Conservation (phyloP, 2,329 filamentous ascomycete species). For the Delphinella strobiligena region DNA sequence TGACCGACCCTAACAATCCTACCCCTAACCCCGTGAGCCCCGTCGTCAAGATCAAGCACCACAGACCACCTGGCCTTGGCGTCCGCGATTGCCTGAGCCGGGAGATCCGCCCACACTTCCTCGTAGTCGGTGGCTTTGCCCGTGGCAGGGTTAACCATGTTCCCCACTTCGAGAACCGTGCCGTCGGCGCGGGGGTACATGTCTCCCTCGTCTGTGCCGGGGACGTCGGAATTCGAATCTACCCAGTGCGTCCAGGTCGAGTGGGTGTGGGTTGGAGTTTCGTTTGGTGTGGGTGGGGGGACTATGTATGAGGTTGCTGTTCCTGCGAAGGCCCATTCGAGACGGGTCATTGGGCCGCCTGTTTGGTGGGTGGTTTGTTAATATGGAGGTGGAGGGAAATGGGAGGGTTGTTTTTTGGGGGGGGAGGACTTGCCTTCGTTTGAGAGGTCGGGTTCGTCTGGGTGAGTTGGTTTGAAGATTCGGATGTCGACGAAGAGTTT, state of each 20-base stretch:
- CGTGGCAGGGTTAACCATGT: conserved; percentile 47
- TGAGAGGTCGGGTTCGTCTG: conserved; percentile 12
- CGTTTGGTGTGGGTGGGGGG: conserved; percentile 10
- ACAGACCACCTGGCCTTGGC: conserved; percentile 14
- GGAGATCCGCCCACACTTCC: conserved; percentile 50
- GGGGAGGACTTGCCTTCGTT: conserved; percentile 8
- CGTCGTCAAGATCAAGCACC: conserved; percentile 31
- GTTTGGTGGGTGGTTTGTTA: conserved; percentile 10
- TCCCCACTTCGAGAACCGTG: conserved; percentile 41
- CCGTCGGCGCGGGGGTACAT: conserved; percentile 34
- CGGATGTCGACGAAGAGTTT: conserved; percentile 52
- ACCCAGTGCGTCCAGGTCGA: conserved; percentile 48
- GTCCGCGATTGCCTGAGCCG: conserved; percentile 20
- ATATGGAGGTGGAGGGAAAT: neutral
- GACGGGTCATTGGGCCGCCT: conserved; percentile 21
- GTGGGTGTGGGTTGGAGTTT: conserved; percentile 11
- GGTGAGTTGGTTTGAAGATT: conserved; percentile 26
- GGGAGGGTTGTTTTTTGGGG: neutral
- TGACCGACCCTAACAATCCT: conserved; percentile 42
- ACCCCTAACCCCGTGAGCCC: conserved; percentile 26
- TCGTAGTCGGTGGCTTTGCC: conserved; percentile 46
- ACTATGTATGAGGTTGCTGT: conserved; percentile 29
- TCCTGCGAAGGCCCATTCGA: conserved; percentile 58
- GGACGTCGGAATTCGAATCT: conserved; percentile 37
- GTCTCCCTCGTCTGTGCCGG: conserved; percentile 43